These are phyloP conservation scores for Lycium barbarum DNA, from an alignment of 257 asterid species.

Conservation along the genomic window DNA sequence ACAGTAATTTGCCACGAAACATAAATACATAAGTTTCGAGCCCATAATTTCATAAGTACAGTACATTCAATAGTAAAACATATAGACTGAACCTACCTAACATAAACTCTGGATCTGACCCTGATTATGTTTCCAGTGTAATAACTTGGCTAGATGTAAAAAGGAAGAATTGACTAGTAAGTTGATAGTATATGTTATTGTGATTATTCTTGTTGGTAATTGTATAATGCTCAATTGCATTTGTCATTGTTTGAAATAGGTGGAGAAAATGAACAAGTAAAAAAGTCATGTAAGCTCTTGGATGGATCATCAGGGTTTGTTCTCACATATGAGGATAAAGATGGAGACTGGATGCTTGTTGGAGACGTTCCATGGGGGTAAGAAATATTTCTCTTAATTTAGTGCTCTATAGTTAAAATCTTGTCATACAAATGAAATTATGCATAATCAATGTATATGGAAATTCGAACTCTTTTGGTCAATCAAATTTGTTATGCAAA, in stretches of 20 bases:
- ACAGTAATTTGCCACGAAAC: neutral
- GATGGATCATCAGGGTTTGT: constrained; percentile 82
- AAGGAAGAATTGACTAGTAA: no score
- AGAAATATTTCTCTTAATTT: neutral
- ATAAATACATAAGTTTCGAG: no score
- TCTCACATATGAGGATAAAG: constrained; percentile 82
- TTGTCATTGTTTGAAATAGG: constrained; percentile 38
- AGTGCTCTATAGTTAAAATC: neutral
- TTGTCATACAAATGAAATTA: neutral
- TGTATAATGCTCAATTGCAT: neutral
- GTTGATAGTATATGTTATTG: constrained; percentile 22
- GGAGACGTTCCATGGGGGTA: constrained; percentile 97
- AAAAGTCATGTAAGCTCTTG: constrained; percentile 61
- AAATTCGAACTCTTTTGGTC: no score
- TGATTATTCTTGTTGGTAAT: neutral
- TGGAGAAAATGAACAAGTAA: constrained; percentile 54
- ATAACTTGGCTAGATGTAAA: neutral
- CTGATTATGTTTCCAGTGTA: neutral
- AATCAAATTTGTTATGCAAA: no score
- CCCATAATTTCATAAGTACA: no score
- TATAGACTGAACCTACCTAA: neutral
- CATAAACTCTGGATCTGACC: no score
- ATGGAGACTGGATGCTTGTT: constrained; percentile 94
- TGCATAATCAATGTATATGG: neutral
- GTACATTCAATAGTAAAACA: neutral